Conservation (phyloP, 176 grass and related monocot species). For the bread wheat (Triticum aestivum) region IWGSC_CS_RefSeq_v2.1 NC_057797.1:508111462-508111961, state of each 20-base stretch:
- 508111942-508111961: not conserved
- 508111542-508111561: constrained; percentile 39
- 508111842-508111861: not conserved
- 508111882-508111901: constrained; percentile 48
- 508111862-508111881: not conserved
- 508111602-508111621: not conserved
- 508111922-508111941: not conserved
- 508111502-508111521: constrained; percentile 42
- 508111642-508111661: constrained; percentile 30
- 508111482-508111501: not conserved
- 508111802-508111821: constrained; percentile 44
- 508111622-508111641: not conserved
- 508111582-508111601: constrained; percentile 12
- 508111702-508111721: constrained; percentile 22
- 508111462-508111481: constrained; percentile 41
- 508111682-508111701: constrained; percentile 33
- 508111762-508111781: constrained; percentile 12
- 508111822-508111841: constrained; percentile 17
- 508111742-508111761: not conserved
- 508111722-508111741: constrained; percentile 19
- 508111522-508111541: constrained; percentile 57
- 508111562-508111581: not conserved
- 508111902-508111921: constrained; percentile 43
- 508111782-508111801: not conserved
- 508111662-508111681: constrained; percentile 38